Conservation (phyloP, 2,329 filamentous ascomycete species). For the Helotiales sp. region DNA sequence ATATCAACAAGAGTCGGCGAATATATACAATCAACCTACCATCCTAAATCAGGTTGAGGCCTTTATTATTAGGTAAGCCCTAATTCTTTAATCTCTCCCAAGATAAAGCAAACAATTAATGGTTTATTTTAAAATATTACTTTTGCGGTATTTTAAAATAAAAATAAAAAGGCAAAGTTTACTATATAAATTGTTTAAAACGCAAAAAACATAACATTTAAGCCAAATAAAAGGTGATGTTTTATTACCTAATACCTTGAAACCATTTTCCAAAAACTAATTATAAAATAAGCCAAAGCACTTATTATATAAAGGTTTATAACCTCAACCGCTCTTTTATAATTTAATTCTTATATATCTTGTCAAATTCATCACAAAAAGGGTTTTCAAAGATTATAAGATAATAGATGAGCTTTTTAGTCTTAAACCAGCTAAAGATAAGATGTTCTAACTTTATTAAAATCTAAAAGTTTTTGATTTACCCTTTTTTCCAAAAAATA, state of each 20-base stretch:
- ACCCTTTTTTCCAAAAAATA: conserved; percentile 19
- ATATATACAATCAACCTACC: conserved; percentile 20
- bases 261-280: conserved; percentile 17
- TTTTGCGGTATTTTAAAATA: conserved; percentile 19
- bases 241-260: conserved; percentile 13
- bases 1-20: conserved; percentile 17
- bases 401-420: too few species aligned
- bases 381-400: conserved; percentile 18
- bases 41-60: conserved; percentile 14
- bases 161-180: conserved; percentile 19
- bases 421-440: conserved; percentile 15
- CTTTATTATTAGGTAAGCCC: conserved; percentile 22
- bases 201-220: conserved; percentile 21
- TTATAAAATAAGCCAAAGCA: conserved; percentile 19
- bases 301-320: conserved; percentile 20
- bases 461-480: conserved; percentile 17
- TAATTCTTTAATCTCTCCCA: conserved; percentile 12
- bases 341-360: conserved; percentile 22
- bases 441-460: conserved; percentile 19
- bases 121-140: conserved; percentile 12
- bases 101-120: conserved; percentile 8
- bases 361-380: conserved; percentile 14
- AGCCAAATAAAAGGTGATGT: conserved; percentile 20
- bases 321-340: conserved; percentile 21
- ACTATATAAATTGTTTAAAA: conserved; percentile 20